Evolutionary conservation across 2,329 filamentous ascomycete genomes (phyloP), one percentile per base, ranked within the genome.

Genomic region (Fusarium hostae): DNA sequence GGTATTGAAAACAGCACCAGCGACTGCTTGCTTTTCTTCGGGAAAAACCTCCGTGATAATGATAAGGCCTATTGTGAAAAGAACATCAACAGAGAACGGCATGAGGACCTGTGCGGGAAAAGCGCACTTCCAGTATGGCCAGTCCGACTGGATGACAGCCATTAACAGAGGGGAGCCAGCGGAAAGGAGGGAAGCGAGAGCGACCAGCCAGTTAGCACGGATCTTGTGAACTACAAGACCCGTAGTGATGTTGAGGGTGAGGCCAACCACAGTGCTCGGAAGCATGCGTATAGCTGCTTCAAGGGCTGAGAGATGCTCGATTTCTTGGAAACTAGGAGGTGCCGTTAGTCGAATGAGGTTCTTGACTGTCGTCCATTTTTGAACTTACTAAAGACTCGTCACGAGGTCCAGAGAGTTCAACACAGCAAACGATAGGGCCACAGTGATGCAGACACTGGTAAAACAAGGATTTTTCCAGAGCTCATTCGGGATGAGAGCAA

Each of bases 1-100:
- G 0, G 88, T 89, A 66, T 88, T 89, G 77, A 90, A 90, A 1
- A 91, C 88, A 0, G 86, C 88, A 1, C 89, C 89, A 0, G 87
- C 88, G 1, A 91, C 79, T 0, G 86, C 86, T 63, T 91, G 88
- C 2, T 83, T 88, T 24, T 87, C 79, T 16, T 83, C 80, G 0
- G 87, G 85, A 67, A 90, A 90, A 6, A 82, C 83, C 20, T 87
- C 84, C 1, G 84, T 83, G 16, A 90, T 84, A 15, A 89, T 79
- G 28, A 90, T 81, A 32, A 86, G 80, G 2, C 84, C 86, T 4
- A 90, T 83, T 0, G 86, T 89, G 75, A 88, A 90, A 9, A 90
- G 79, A 0, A 87, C 81, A 57, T 87, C 83, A 32, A 70, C 77
- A 30, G 79, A 81, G 9, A 86, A 72, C 0, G 84, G 84, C 9